Base-by-base conservation (phyloP, 1,284 basidiomycete species). In the Austropuccinia psidii region DNA sequence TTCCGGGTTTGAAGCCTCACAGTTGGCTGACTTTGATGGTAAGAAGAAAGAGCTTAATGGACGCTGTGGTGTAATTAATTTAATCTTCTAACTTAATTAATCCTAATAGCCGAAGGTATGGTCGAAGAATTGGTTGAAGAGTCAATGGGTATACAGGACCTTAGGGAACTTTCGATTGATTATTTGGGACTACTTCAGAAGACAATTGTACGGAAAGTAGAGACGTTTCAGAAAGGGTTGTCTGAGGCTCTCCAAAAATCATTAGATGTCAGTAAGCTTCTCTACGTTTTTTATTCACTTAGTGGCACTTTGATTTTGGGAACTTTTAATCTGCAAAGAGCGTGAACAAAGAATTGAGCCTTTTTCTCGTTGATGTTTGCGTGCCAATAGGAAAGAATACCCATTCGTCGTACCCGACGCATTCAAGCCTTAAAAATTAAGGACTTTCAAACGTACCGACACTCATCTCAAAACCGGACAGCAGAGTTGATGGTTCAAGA, bases 11-110 rank as follows among this genome's bases (percentile, higher is more conserved):
- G n/a, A n/a, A n/a, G n/a, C n/a, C n/a, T n/a, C n/a, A n/a, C n/a
- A n/a, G n/a, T n/a, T n/a, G 1, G 17, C 54, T 33, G 68, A 33
- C 2, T 70, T 70, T 29, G 68, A 70, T 70, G 68, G 68, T 70
- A 35, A 24, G 55, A n/a, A n/a, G n/a, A n/a, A n/a, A n/a, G n/a
- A n/a, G n/a, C n/a, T n/a, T n/a, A n/a, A n/a, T n/a, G n/a, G n/a
- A n/a, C n/a, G n/a, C n/a, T n/a, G n/a, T n/a, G n/a, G n/a, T n/a
- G n/a, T n/a, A n/a, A n/a, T n/a, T n/a, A n/a, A n/a, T n/a, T n/a
- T n/a, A n/a, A n/a, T n/a, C n/a, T n/a, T n/a, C n/a, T n/a, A n/a
- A n/a, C n/a, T n/a, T n/a, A n/a, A n/a, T n/a, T n/a, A n/a, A n/a
- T n/a, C n/a, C n/a, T 6, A 17, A 13, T n/a, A 70, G 68, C 55